Percentiles rank a stretch among this genome's conserved stretches.
Evolutionary conservation across 2,329 filamentous ascomycete species (phyloP).

Genomic region (Colletotrichum gigasporum): DNA sequence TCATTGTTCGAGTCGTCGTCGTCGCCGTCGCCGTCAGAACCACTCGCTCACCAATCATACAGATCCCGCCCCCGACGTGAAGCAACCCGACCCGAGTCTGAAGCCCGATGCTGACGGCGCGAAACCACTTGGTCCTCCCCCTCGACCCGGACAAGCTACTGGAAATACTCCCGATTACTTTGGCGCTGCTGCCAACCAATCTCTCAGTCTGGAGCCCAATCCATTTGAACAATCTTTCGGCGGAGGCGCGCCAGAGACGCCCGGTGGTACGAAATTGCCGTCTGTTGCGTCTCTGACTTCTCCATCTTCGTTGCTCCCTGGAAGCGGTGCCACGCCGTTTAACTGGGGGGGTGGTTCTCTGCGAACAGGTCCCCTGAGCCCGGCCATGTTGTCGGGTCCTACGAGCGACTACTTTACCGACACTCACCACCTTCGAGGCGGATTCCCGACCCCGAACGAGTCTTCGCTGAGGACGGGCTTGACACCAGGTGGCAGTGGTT

Average conservation of each 20-base stretch:
- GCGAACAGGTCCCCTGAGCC: slow-evolving; percentile 91
- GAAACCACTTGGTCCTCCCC: slow-evolving; percentile 76
- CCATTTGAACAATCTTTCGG: slow-evolving; percentile 97
- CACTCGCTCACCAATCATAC: slow-evolving; percentile 35
- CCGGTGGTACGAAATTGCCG: slow-evolving; percentile 83
- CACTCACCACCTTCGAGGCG: slow-evolving; percentile 78
- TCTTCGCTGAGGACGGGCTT: slow-evolving; percentile 90
- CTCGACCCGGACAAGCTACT: slow-evolving; percentile 65
- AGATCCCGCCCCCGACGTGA: slow-evolving; percentile 57
- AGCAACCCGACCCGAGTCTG: slow-evolving; percentile 58
- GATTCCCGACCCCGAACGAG: slow-evolving; percentile 96
- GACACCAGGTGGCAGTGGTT: slow-evolving; percentile 93
- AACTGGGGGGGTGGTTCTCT: slow-evolving; percentile 87
- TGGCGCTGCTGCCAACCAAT: slow-evolving; percentile 61
- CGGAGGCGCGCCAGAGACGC: slow-evolving; percentile 76
- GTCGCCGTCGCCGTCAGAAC: slow-evolving; percentile 26
- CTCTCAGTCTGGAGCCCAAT: slow-evolving; percentile 85
- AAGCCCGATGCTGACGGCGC: slow-evolving; percentile 67
- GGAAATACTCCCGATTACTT: slow-evolving; percentile 76
- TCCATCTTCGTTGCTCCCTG: slow-evolving; percentile 81
- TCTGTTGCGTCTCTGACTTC: slow-evolving; percentile 92
- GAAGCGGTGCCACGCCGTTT: slow-evolving; percentile 76
- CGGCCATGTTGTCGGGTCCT: slow-evolving; percentile 94
- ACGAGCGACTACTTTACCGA: slow-evolving; percentile 89
- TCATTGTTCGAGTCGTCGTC: too few species aligned